Evolutionary conservation across 805 yeast species (phyloP), one percentile per base, ranked within the genome.

Genomic region (Komagataella ulmi): DNA sequence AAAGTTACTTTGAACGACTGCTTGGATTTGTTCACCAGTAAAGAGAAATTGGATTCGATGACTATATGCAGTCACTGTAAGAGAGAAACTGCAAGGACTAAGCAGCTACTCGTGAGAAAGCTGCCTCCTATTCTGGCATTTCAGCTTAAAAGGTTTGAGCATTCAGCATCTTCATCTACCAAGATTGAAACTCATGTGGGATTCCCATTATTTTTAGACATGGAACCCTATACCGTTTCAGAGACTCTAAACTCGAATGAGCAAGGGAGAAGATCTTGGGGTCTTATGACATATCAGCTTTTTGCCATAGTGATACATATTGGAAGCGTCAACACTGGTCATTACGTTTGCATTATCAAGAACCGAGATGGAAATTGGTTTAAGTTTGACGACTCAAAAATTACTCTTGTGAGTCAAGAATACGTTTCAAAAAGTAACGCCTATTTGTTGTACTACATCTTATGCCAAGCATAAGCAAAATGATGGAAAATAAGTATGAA

Each of bases 251-350:
- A 2, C 60, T 67, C 17, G 67, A 30, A 30, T 10, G 40, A 30
- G 40, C 6, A 30, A 14, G 40, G n/a, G 3, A 30, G 40, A 52
- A 50, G 51, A 51, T 17, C 30, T 4, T 49, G 44, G 2, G 50
- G 46, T 10, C 61, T 36, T 58, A 61, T 77, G n/a, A 66, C 80
- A 1, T 91, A 85, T 65, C 97, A 91, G 65, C 73, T 93, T 46
- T 88, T 82, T 66, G 96, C 91, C 1, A 79, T 90, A 36, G 84
- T 93, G 7, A 81, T 88, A 59, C 99, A 93, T 65, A 81, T 81
- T 40, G 99, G 99, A 1, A 82, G 91, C 17, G 93, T 91, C 6
- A 88, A 88, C 63, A 93, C 97, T 1, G 99, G 99, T 8, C 99
- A 93, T 65, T 93, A 93, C 64, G 76, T 90, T 12, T 83, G 93